phyloP scores from a whole-genome alignment of 1,284 basidiomycete species.

The Blastosporella zonata region DNA sequence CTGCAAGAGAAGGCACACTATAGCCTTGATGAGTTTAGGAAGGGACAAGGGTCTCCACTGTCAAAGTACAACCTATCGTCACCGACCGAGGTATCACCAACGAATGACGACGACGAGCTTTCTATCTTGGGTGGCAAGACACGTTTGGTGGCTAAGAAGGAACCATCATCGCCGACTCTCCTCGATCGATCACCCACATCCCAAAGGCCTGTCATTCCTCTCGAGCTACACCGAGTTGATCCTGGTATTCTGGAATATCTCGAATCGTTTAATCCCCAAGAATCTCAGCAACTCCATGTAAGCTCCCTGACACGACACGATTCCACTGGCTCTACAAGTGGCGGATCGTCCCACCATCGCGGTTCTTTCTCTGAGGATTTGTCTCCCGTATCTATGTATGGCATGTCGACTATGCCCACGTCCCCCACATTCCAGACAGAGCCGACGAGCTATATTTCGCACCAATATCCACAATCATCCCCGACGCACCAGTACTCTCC shows the following conservation, averaged over 20 bases:
- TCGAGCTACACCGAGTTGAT: constrained; percentile 50
- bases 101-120: constrained; percentile 66
- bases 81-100: constrained; percentile 44
- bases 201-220: constrained; percentile 61
- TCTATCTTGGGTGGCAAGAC: constrained; percentile 70
- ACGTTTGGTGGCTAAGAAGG: constrained; percentile 64
- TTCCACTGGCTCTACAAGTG: constrained; percentile 15
- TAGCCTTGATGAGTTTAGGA: constrained; percentile 60
- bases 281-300: constrained; percentile 22
- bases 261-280: constrained; percentile 52
- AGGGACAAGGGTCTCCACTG: constrained; percentile 50
- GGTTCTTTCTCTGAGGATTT: constrained; percentile 36
- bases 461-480: constrained; percentile 18
- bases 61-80: constrained; percentile 35
- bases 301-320: constrained; percentile 14
- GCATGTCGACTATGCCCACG: constrained; percentile 33
- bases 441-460: constrained; percentile 24
- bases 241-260: constrained; percentile 65
- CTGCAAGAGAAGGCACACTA: constrained; percentile 64
- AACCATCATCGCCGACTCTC: constrained; percentile 52
- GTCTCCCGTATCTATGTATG: constrained; percentile 42
- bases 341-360: constrained; percentile 17
- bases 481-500: constrained; percentile 20
- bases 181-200: constrained; percentile 66
- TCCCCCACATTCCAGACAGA: constrained; percentile 32